Base-by-base conservation (phyloP, 202 grass and related monocot genomes). In the Bolboschoenoplectus hybrid region DNA sequence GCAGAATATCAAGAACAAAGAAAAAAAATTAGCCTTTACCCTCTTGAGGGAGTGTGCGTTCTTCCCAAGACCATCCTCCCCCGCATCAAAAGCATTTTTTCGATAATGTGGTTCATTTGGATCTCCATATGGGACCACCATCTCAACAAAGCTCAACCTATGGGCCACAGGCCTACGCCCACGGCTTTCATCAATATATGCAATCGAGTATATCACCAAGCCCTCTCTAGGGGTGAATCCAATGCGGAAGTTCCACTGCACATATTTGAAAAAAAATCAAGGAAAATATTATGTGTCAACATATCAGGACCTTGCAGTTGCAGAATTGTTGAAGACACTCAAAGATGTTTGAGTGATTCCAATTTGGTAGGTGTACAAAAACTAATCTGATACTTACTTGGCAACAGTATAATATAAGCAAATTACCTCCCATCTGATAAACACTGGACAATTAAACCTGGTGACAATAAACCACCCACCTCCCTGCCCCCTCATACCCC, bases 81-180 rank as follows among this genome's bases (percentile, higher is more conserved):
- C 97, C 52, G 97, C 93, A 93, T 99, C 97, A 89, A 99, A 99
- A 65, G 97, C 97, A 88, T 99, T 99, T 76, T 99, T 99, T 39
- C 91, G 97, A 82, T 99, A 99, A 88, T 99, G 97, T 79, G 97
- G 97, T 83, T 97, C 97, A 87, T 70, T 94, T 74, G 97, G 97
- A 91, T 99, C 97, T 89, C 97, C 97, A 86, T 99, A 99, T 81
- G 97, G 97, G 87, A 99, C 97, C 82, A 99, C 97, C 97, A 99
- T 99, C 88, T 99, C 97, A 89, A 97, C 97, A 89, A 99, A 99
- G 89, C 97, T 99, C 83, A 99, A 78, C 78, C 92, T 97, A 76
- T 99, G 93, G 11, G 93, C 97, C 81, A 99, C 90, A 26, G 97
- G 92, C 46, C 97, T 90, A 57, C 97, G 92, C 26, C 97, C 97